Conservation (phyloP, 176 grass and related monocot genomes). For the Triticum timopheevii region DNA sequence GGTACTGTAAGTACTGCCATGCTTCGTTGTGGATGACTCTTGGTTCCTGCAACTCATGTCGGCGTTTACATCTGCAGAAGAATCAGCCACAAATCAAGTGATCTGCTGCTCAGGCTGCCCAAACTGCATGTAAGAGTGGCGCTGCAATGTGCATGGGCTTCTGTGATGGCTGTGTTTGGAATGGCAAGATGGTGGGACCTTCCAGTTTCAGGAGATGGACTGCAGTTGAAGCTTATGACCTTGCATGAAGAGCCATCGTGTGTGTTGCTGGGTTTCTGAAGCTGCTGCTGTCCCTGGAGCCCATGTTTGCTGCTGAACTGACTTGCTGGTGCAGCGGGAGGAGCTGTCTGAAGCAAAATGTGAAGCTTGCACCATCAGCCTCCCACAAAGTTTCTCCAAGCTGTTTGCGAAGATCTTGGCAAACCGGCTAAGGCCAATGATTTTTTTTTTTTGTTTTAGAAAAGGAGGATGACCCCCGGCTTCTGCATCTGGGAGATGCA, state of each 20-base stretch:
- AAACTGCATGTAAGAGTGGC: constrained; percentile 54
- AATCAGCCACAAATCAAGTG: constrained; percentile 44
- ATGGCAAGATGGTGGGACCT: constrained; percentile 41
- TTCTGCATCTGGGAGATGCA: too few relatives aligned
- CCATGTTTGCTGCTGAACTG: constrained; percentile 38
- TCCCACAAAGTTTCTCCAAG: too few relatives aligned
- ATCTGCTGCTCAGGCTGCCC: constrained; percentile 49
- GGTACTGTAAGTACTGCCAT: constrained; percentile 28
- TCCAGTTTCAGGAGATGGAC: constrained; percentile 32
- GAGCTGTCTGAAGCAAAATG: constrained; percentile 60
- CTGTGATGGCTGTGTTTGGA: constrained; percentile 34
- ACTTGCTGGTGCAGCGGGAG: constrained; percentile 34
- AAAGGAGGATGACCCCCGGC: too few relatives aligned
- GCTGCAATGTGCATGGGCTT: constrained; percentile 33
- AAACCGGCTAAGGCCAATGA: too few relatives aligned
- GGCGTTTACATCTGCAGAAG: constrained; percentile 33
- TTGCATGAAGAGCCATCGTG: constrained; percentile 51
- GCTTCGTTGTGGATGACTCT: constrained; percentile 21
- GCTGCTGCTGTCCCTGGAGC: constrained; percentile 38
- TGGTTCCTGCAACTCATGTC: constrained; percentile 25
- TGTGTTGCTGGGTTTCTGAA: constrained; percentile 21
- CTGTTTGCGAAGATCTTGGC: too few relatives aligned
- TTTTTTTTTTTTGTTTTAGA: too few relatives aligned
- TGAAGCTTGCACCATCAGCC: constrained; percentile 22
- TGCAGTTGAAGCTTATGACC: constrained; percentile 50